Evolutionary conservation across 257 asterid genomes (phyloP), one percentile per base, ranked within the genome.

Genomic region (Coffea canephora): DNA sequence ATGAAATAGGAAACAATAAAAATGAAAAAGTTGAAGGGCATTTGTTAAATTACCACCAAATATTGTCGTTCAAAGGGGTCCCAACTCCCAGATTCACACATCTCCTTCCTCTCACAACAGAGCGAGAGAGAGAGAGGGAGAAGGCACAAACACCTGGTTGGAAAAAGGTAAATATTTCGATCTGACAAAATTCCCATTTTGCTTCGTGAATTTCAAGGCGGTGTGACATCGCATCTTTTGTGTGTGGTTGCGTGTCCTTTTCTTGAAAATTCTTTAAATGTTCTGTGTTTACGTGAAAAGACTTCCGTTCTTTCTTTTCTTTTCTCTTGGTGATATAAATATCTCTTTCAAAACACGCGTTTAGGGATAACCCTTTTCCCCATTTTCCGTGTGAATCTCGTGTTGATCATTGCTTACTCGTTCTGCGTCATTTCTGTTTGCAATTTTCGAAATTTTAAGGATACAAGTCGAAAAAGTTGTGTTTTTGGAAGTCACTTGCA

Each of bases 131-230:
- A 79, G 87, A 82, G 45, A 45, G 65, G 77, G 87, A 82, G 88
- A 91, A 87, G 94, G 80, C 90, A 89, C 89, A 81, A 91, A 80
- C 88, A 80, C 85, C 86, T 78, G 73, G 76, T 4, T 74, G 50
- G 71, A 52, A 49, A 83, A 86, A 86, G 87, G 90, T 81, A 79
- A 84, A 87, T 87, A 87, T 86, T 39, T 90, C 86, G 86, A 74
- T 82, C 88, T 87, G 89, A 74, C 84, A 80, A 57, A 85, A 71
- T 81, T 85, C 82, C 82, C 85, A 82, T 83, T 80, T 80, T 76
- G 80, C 88, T 83, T 64, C 87, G 80, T 82, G 88, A 75, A 41
- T 71, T 79, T 87, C 85, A 46, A 79, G 78, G 89, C 76, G 45
- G 79, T 84, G 11, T 77, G 82, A 46, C 79, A 71, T 68, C 64